These are phyloP conservation scores for Mucor sp. DNA, from an alignment of 371 early-diverging fungal genomes.

Conservation along the genomic window DNA sequence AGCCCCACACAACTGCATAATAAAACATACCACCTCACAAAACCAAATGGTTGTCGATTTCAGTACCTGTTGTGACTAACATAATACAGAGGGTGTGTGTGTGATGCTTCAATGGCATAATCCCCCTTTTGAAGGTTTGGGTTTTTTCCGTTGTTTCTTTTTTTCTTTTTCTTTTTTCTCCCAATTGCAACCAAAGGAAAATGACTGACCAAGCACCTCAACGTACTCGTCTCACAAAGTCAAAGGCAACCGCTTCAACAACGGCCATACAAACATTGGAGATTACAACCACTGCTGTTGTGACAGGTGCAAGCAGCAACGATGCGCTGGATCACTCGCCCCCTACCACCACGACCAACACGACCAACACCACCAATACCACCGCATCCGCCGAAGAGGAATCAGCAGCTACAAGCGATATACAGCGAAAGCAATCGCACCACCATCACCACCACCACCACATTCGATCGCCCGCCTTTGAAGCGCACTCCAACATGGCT, in stretches of 20 bases:
- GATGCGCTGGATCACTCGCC: not conserved
- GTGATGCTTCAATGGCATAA: not conserved
- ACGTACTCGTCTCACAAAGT: conserved; percentile 34
- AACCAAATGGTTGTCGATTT: no score
- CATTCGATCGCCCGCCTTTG: conserved; percentile 39
- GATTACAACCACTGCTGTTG: conserved; percentile 48
- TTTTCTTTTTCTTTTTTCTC: not conserved
- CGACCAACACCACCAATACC: not conserved
- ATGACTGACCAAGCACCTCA: conserved; percentile 32
- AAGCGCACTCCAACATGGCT: conserved; percentile 9
- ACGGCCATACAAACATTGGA: conserved; percentile 48
- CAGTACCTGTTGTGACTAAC: no score
- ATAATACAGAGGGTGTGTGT: no score
- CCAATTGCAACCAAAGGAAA: not conserved
- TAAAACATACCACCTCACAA: no score
- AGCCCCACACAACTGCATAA: conserved; percentile 36
- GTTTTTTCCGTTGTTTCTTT: conserved; percentile 12
- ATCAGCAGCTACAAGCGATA: not conserved
- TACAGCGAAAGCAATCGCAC: conserved; percentile 28
- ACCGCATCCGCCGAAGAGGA: not conserved
- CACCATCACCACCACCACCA: conserved; percentile 41
- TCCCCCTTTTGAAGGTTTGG: not conserved
- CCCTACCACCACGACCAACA: not conserved
- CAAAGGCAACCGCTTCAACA: conserved; percentile 43
- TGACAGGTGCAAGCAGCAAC: conserved; percentile 4